These are phyloP conservation scores for Penstemon newberryi DNA, from an alignment of 257 asterid genomes.

Conservation along the genomic window DNA sequence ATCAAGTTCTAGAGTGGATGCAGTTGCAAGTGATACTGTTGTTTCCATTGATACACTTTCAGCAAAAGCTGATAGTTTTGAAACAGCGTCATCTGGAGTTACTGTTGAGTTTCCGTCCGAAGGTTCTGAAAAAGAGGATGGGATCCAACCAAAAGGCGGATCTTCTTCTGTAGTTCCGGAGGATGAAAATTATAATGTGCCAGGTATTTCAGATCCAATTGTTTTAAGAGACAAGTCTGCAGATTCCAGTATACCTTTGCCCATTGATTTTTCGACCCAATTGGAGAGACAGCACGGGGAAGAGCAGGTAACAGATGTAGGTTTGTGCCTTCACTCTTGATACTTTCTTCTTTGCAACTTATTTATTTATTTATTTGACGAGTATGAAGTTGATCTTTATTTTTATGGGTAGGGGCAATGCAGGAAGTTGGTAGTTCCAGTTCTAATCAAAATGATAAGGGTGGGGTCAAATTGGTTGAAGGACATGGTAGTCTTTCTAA, in stretches of 20 bases:
- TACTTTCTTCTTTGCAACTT: conserved; percentile 27
- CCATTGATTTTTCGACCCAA: conserved; percentile 40
- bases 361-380: neutral
- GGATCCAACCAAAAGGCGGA: conserved; percentile 36
- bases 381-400: conserved; percentile 34
- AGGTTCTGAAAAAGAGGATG: conserved; percentile 37
- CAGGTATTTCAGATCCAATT: conserved; percentile 31
- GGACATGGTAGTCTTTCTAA: conserved; percentile 36
- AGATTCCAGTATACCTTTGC: conserved; percentile 36
- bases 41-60: conserved; percentile 37
- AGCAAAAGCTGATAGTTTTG: conserved; percentile 34
- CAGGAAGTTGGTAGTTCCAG: conserved; percentile 68
- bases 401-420: conserved; percentile 79
- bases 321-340: conserved; percentile 93
- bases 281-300: conserved; percentile 41
- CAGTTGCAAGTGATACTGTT: conserved; percentile 33
- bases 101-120: conserved; percentile 33
- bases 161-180: conserved; percentile 35
- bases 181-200: conserved; percentile 33
- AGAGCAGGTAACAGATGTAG: conserved; percentile 98
- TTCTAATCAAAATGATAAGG: conserved; percentile 44
- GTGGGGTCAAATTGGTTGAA: conserved; percentile 39
- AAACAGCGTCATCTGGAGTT: conserved; percentile 31
- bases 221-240: conserved; percentile 35
- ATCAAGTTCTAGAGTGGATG: conserved; percentile 36